Percentiles rank a stretch among this genome's conserved stretches.
These are phyloP conservation scores for Emmonsia crescens DNA, from an alignment of 2,329 filamentous ascomycete species.

Conservation along the genomic window DNA sequence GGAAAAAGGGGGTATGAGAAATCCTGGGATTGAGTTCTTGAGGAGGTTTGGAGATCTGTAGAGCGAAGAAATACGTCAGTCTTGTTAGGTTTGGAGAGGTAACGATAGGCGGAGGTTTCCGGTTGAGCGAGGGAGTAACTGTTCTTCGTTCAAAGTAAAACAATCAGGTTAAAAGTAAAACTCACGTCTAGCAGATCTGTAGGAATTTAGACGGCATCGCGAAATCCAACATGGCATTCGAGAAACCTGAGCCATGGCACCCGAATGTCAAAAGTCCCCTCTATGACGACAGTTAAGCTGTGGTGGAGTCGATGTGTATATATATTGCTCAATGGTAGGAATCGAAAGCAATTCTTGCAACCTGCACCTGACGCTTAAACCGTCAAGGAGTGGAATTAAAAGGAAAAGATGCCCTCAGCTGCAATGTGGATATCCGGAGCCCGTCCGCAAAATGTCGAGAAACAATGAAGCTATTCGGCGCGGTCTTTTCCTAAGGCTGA, in stretches of 20 bases:
- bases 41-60: slow-evolving; percentile 27
- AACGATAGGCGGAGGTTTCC: background rate
- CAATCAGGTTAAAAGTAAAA: slow-evolving; percentile 9
- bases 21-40: slow-evolving; percentile 25
- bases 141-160: background rate
- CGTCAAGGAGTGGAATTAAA: background rate
- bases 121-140: background rate
- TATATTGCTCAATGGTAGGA: background rate
- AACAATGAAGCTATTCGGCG: background rate
- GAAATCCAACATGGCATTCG: slow-evolving; percentile 1
- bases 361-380: background rate
- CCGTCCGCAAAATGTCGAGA: background rate
- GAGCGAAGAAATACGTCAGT: slow-evolving; percentile 1
- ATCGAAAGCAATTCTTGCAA: background rate
- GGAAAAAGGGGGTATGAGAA: slow-evolving; percentile 48
- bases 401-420: background rate
- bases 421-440: background rate
- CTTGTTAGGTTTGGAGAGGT: background rate
- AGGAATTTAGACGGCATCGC: slow-evolving; percentile 23
- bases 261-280: background rate
- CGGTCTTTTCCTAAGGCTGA: background rate
- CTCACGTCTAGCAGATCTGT: slow-evolving; percentile 26
- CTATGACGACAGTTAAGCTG: background rate
- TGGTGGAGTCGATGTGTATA: background rate
- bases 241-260: background rate